phyloP scores from a whole-genome alignment of 2,329 filamentous ascomycete species.

The Ascochyta koolunga region DNA sequence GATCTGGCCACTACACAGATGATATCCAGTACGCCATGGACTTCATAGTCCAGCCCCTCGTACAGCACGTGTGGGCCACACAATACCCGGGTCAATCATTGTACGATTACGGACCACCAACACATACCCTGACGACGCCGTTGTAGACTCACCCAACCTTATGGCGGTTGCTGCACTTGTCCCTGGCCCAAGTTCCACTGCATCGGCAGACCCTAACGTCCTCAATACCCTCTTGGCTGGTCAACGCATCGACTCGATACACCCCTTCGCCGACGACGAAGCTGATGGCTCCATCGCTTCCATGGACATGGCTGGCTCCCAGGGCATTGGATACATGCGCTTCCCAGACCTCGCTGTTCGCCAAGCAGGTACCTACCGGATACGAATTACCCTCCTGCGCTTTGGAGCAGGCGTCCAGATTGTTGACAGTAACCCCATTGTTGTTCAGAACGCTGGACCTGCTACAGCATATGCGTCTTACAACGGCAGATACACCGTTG shows the following conservation, averaged over 20 bases:
- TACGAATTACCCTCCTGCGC: constrained; percentile 47
- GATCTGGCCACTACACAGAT: constrained; percentile 33
- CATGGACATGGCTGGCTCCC: constrained; percentile 44
- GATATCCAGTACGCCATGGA: constrained; percentile 48
- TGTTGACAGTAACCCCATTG: constrained; percentile 44
- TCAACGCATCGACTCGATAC: constrained; percentile 43
- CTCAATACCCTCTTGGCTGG: constrained; percentile 41
- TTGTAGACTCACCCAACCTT: constrained; percentile 42
- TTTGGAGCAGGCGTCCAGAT: constrained; percentile 40
- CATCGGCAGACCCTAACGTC: constrained; percentile 34
- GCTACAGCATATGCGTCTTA: constrained; percentile 25
- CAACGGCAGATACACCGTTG: constrained; percentile 44
- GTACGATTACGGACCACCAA: constrained; percentile 44
- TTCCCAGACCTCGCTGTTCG: constrained; percentile 46
- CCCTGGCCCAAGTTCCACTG: constrained; percentile 35
- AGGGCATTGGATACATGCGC: constrained; percentile 47
- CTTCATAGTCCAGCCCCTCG: constrained; percentile 47
- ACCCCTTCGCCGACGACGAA: constrained; percentile 46
- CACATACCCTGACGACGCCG: constrained; percentile 39
- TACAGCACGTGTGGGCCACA: constrained; percentile 40
- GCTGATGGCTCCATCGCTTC: constrained; percentile 44
- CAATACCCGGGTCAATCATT: constrained; percentile 40
- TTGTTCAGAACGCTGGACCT: constrained; percentile 34
- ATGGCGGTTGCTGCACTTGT: constrained; percentile 43
- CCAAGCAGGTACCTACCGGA: constrained; percentile 45